phyloP scores from a whole-genome alignment of 768 basidiomycete genomes.

The Dictyophora rubrovolvata region DNA sequence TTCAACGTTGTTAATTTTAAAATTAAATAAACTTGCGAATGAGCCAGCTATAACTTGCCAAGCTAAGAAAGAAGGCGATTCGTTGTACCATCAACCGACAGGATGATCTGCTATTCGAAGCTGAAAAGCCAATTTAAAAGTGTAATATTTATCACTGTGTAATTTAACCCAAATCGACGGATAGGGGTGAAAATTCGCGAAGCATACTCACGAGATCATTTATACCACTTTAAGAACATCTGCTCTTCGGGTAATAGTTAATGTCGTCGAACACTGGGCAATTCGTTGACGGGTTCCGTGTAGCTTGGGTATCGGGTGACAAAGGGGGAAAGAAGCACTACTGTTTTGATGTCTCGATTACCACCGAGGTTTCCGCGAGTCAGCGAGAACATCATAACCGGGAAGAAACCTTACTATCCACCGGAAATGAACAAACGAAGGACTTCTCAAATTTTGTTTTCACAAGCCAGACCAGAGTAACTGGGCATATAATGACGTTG shows the following conservation, averaged over 20 bases:
- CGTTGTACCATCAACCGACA: too few relatives aligned
- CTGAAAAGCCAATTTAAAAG: too few relatives aligned
- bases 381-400: not conserved
- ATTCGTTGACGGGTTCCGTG: not conserved
- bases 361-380: not conserved
- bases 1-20: too few relatives aligned
- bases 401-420: not conserved
- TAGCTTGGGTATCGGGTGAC: not conserved
- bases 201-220: not conserved
- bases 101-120: too few relatives aligned
- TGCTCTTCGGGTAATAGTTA: not conserved
- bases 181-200: not conserved
- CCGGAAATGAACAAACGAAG: not conserved
- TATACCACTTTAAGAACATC: not conserved
- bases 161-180: not conserved
- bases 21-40: too few relatives aligned
- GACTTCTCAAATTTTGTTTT: not conserved
- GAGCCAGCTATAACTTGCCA: too few relatives aligned
- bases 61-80: too few relatives aligned
- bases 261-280: not conserved
- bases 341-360: not conserved
- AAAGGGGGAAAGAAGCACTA: not conserved
- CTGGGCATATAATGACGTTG: not conserved
- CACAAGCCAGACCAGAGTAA: not conserved
- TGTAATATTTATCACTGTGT: not conserved